Evolutionary conservation across 2,329 filamentous ascomycete genomes (phyloP).

Genomic region (Uncinocarpus reesii): DNA sequence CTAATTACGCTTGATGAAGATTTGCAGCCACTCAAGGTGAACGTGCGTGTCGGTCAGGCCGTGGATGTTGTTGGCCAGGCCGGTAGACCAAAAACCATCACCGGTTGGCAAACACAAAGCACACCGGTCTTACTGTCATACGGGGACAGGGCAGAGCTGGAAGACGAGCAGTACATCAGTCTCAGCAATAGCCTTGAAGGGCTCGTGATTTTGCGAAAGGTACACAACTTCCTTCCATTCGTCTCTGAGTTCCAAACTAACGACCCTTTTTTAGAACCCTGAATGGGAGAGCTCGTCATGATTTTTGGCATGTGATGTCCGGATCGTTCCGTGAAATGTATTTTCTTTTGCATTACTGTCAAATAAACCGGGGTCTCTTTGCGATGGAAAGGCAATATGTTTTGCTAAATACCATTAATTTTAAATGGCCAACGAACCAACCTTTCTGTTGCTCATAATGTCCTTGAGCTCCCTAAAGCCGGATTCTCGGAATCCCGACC

Average conservation of each 20-base stretch:
- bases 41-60: slow-evolving; percentile 92
- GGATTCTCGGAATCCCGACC: too few relatives aligned
- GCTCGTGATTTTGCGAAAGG: slow-evolving; percentile 92
- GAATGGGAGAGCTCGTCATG: slow-evolving; percentile 33
- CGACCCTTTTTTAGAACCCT: slow-evolving; percentile 31
- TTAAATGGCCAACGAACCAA: too few relatives aligned
- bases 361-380: slow-evolving; percentile 4
- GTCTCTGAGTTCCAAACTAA: too few relatives aligned
- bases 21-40: slow-evolving; percentile 84
- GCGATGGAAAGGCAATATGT: neutral
- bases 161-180: slow-evolving; percentile 94
- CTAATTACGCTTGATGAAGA: slow-evolving; percentile 92
- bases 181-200: slow-evolving; percentile 87
- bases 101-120: slow-evolving; percentile 98
- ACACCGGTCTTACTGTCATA: slow-evolving; percentile 94
- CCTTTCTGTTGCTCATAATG: too few relatives aligned
- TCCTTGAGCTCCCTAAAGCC: too few relatives aligned
- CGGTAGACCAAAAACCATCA: slow-evolving; percentile 95
- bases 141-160: slow-evolving; percentile 88
- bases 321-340: slow-evolving; percentile 3
- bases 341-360: slow-evolving; percentile 6
- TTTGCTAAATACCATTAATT: slow-evolving; percentile 4
- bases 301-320: slow-evolving; percentile 4
- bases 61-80: slow-evolving; percentile 97
- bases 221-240: too few relatives aligned